phyloP scores from a whole-genome alignment of 805 yeast species.

The Saccharomycopsis fibuligera region DNA sequence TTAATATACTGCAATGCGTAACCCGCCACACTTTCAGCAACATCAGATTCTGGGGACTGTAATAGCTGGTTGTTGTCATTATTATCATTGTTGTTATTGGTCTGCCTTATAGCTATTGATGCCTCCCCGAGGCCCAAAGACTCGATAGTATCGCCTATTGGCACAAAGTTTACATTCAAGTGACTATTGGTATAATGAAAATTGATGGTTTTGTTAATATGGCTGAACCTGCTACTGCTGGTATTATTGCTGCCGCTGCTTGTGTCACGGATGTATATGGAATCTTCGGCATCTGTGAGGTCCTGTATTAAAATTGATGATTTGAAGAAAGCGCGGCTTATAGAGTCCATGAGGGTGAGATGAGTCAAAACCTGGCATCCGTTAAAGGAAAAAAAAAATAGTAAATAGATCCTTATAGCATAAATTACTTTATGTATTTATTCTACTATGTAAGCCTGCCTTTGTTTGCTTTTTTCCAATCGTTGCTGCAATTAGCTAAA shows the following conservation, averaged over 20 bases:
- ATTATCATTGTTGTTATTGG: too few species aligned
- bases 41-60: too few species aligned
- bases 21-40: too few species aligned
- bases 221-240: too few species aligned
- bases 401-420: not conserved
- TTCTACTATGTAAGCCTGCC: not conserved
- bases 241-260: too few species aligned
- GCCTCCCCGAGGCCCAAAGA: too few species aligned
- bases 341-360: not conserved
- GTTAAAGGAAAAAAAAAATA: not conserved
- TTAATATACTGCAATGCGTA: too few species aligned
- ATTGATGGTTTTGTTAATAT: not conserved
- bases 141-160: too few species aligned
- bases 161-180: not conserved
- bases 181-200: not conserved
- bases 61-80: too few species aligned
- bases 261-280: not conserved
- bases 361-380: too few species aligned
- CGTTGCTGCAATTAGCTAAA: not conserved
- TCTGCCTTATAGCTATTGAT: too few species aligned
- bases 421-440: not conserved
- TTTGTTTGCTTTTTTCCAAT: not conserved
- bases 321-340: not conserved
- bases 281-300: not conserved
- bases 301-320: not conserved